Evolutionary conservation across 345 rosid genomes (phyloP).

Genomic region (Rhodamnia rubescens): DNA sequence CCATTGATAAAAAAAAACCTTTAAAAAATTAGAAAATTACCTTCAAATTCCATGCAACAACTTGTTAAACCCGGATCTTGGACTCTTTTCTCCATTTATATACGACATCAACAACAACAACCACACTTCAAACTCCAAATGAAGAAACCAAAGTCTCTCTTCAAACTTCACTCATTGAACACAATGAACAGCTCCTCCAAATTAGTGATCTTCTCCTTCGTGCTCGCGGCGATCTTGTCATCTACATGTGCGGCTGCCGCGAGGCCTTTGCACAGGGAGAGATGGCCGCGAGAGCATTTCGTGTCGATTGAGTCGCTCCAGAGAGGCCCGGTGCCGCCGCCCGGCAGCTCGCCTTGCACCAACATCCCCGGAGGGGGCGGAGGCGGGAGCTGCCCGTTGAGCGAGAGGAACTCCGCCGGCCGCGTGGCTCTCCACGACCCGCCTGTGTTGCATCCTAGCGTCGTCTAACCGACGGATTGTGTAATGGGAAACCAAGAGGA

Average conservation of each 20-base stretch:
- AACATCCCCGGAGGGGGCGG: slow-evolving; percentile 6
- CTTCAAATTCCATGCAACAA: neutral
- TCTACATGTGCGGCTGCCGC: neutral
- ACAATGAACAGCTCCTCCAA: neutral
- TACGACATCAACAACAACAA: neutral
- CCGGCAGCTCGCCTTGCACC: neutral
- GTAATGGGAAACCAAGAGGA: neutral
- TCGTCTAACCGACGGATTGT: neutral
- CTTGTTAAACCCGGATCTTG: neutral
- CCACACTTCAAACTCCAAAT: neutral
- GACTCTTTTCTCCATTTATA: neutral
- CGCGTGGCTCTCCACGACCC: neutral
- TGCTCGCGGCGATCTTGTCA: neutral
- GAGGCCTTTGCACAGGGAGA: neutral
- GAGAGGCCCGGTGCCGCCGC: slow-evolving; percentile 7
- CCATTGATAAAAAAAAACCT: too few species aligned
- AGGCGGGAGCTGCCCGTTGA: slow-evolving; percentile 5
- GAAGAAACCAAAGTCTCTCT: neutral
- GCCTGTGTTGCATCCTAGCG: neutral
- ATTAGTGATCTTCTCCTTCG: neutral
- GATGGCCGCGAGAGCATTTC: neutral
- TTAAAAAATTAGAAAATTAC: neutral
- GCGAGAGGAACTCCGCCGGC: slow-evolving; percentile 13
- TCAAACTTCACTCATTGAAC: neutral
- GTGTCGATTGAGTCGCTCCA: slow-evolving; percentile 1